Evolutionary conservation across 495 filamentous ascomycete species (phyloP).

Genomic region (Rusavskia elegans): DNA sequence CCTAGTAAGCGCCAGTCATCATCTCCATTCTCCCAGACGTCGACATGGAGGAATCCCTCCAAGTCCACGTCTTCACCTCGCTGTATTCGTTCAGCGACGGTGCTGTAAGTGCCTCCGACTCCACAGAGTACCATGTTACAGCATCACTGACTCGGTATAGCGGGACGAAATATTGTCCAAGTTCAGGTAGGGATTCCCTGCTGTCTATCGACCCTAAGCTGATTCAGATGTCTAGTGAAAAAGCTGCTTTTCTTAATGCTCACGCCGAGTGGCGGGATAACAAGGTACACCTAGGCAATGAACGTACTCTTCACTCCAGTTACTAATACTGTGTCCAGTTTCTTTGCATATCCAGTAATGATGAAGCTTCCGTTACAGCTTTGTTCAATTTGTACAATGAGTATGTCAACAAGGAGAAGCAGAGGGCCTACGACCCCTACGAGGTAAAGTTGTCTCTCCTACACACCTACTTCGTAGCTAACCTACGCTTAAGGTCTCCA

Average conservation of each 20-base stretch:
- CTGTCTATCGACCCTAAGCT: no score
- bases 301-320: background rate
- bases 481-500: no score
- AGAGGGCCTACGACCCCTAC: background rate
- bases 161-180: no score
- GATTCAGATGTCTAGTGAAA: no score
- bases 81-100: slow-evolving; percentile 3
- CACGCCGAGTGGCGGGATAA: background rate
- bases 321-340: background rate
- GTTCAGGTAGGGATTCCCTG: no score
- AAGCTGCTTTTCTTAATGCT: no score
- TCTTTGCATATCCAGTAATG: background rate
- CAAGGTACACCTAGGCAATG: background rate
- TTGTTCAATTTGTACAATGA: background rate
- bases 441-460: background rate
- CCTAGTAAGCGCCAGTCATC: slow-evolving; percentile 9
- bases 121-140: no score
- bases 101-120: background rate
- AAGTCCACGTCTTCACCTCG: slow-evolving; percentile 5
- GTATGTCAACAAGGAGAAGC: background rate
- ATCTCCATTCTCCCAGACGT: background rate
- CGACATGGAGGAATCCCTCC: background rate
- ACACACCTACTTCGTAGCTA: background rate
- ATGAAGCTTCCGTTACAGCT: background rate
- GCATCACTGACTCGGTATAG: no score